phyloP scores from a whole-genome alignment of 1,139 yeast species.

The Pichia sp. region DNA sequence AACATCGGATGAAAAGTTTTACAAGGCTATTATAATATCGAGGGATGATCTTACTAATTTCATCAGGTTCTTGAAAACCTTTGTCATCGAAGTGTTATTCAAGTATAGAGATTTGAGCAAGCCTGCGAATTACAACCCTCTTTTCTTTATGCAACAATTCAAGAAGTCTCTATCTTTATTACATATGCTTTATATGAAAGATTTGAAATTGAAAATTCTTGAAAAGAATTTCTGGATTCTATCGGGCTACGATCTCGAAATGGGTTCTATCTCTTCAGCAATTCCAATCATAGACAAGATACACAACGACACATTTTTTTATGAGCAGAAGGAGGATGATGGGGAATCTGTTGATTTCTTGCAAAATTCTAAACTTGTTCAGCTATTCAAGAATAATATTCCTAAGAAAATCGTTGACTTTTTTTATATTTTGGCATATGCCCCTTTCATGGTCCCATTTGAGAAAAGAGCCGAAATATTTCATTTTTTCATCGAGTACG shows the following conservation, averaged over 20 bases:
- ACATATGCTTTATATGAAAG: conserved; percentile 66
- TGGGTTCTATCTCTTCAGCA: conserved; percentile 18
- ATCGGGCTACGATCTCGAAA: conserved; percentile 16
- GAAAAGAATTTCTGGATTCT: conserved; percentile 52
- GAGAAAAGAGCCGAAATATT: conserved; percentile 68
- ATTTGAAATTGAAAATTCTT: conserved; percentile 57
- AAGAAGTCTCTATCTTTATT: conserved; percentile 38
- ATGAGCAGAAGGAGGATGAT: conserved; percentile 12
- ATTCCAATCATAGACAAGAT: conserved; percentile 20
- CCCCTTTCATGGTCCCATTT: conserved; percentile 81
- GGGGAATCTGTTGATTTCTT: conserved; percentile 5
- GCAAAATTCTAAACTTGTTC: conserved; percentile 3
- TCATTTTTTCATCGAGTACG: conserved; percentile 56
- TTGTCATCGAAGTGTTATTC: conserved; percentile 38
- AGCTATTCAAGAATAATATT: conserved; percentile 16
- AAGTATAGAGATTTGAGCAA: conserved; percentile 9
- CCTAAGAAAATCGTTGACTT: conserved; percentile 35
- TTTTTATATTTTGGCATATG: conserved; percentile 45
- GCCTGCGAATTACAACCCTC: neutral
- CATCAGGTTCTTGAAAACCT: conserved; percentile 47
- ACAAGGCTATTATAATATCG: conserved; percentile 31
- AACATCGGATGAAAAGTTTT: conserved; percentile 10
- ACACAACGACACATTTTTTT: conserved; percentile 23
- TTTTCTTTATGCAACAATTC: conserved; percentile 3
- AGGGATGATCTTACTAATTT: conserved; percentile 44